Percentiles rank a stretch among this genome's conserved stretches.
phyloP scores from a whole-genome alignment of 2,329 filamentous ascomycete species.

The Monilinia fructicola region DNA sequence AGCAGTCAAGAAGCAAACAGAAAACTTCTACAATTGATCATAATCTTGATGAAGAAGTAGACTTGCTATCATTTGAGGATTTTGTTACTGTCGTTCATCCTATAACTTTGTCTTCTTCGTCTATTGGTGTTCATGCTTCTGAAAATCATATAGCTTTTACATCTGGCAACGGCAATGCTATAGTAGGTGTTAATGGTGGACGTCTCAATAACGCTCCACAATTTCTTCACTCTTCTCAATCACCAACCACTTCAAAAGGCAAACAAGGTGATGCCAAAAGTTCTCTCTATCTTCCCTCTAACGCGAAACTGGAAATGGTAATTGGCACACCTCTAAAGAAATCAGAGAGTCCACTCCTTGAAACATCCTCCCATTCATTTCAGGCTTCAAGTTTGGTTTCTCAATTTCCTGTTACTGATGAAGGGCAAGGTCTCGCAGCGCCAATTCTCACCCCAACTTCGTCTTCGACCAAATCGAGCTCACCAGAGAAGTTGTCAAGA shows the following conservation, averaged over 20 bases:
- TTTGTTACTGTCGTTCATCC: background rate
- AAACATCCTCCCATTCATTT: background rate
- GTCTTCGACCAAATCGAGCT: background rate
- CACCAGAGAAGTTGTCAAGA: background rate
- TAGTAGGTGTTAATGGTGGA: background rate
- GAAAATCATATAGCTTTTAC: background rate
- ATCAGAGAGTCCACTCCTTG: background rate
- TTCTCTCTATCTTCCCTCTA: background rate
- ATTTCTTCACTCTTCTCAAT: background rate
- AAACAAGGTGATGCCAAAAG: constrained; percentile 12
- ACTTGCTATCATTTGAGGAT: constrained; percentile 6
- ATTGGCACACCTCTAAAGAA: background rate
- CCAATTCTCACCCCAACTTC: background rate
- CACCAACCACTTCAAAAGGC: background rate
- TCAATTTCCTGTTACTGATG: background rate
- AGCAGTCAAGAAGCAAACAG: background rate
- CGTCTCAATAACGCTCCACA: background rate
- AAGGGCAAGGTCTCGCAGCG: background rate
- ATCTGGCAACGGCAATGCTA: background rate
- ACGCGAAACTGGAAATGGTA: background rate
- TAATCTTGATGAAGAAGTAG: background rate
- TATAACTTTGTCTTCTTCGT: background rate
- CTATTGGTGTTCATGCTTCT: background rate
- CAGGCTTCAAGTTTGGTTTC: background rate
- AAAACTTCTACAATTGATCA: background rate